phyloP scores from a whole-genome alignment of 2,329 filamentous ascomycete genomes.

The Trichothecium sympodiale region DNA sequence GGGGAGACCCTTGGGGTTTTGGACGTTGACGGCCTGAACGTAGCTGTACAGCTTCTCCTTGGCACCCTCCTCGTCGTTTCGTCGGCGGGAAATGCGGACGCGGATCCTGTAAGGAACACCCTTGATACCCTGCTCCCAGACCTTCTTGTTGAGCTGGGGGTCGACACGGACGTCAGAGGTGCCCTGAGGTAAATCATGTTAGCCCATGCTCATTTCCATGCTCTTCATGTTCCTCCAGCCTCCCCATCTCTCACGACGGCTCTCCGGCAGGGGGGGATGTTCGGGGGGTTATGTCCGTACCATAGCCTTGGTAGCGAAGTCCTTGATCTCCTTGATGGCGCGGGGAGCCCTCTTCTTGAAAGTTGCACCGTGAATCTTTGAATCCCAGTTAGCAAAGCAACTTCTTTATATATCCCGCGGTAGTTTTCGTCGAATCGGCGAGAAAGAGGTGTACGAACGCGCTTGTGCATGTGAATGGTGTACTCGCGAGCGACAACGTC shows the following conservation, averaged over 20 bases:
- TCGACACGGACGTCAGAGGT: constrained; percentile 95
- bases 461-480: constrained; percentile 99
- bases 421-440: neutral
- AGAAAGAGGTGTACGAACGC: constrained; percentile 27
- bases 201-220: constrained; percentile 1
- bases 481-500: constrained; percentile 99
- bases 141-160: constrained; percentile 99
- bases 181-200: constrained; percentile 46
- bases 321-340: constrained; percentile 99
- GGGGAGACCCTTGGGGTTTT: constrained; percentile 95
- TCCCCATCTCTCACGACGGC: constrained; percentile 6
- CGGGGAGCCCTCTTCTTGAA: constrained; percentile 99
- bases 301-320: constrained; percentile 89
- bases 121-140: constrained; percentile 99
- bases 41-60: constrained; percentile 99
- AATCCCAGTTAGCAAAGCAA: constrained; percentile 7
- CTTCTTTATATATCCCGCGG: no score
- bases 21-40: constrained; percentile 99
- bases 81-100: constrained; percentile 97
- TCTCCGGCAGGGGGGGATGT: constrained; percentile 4
- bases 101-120: constrained; percentile 95
- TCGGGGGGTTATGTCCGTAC: constrained; percentile 50
- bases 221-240: constrained; percentile 5
- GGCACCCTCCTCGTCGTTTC: constrained; percentile 99
- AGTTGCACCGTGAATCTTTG: constrained; percentile 83